phyloP scores from a whole-genome alignment of 805 yeast genomes.

The Metschnikowia henanensis region DNA sequence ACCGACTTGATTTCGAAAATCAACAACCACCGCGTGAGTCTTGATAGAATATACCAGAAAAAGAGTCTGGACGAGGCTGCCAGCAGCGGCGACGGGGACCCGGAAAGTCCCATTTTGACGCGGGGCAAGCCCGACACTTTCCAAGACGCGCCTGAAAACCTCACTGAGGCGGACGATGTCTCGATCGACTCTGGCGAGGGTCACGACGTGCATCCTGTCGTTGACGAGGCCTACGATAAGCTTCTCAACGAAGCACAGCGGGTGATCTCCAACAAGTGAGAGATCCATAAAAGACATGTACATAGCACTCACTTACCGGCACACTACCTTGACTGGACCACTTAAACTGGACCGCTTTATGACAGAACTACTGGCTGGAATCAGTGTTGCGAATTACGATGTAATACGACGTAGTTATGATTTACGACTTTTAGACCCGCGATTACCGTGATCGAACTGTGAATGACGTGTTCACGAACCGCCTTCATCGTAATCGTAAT shows the following conservation, averaged over 20 bases:
- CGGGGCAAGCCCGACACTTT: constrained; percentile 2
- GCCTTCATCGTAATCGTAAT: no score
- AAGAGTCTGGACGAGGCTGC: constrained; percentile 1
- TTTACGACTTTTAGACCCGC: no score
- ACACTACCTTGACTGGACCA: no score
- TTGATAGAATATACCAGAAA: constrained; percentile 48
- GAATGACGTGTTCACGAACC: no score
- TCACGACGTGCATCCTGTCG: constrained; percentile 40
- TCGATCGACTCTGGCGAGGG: constrained; percentile 32
- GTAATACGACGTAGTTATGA: no score
- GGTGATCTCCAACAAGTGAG: constrained; percentile 52
- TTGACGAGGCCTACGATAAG: constrained; percentile 75
- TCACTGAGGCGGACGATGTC: constrained; percentile 18
- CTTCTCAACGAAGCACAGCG: constrained; percentile 65
- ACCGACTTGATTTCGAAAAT: constrained; percentile 67
- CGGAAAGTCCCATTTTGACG: constrained; percentile 2
- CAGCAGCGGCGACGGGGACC: not conserved
- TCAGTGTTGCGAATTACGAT: no score
- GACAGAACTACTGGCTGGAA: no score
- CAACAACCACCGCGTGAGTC: constrained; percentile 49
- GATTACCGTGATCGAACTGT: no score
- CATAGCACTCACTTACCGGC: no score
- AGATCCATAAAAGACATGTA: no score
- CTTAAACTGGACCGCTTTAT: no score
- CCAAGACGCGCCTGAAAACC: constrained; percentile 7